Conservation (phyloP, 192 early-diverging fungal species). For the Podila verticillata region DNA sequence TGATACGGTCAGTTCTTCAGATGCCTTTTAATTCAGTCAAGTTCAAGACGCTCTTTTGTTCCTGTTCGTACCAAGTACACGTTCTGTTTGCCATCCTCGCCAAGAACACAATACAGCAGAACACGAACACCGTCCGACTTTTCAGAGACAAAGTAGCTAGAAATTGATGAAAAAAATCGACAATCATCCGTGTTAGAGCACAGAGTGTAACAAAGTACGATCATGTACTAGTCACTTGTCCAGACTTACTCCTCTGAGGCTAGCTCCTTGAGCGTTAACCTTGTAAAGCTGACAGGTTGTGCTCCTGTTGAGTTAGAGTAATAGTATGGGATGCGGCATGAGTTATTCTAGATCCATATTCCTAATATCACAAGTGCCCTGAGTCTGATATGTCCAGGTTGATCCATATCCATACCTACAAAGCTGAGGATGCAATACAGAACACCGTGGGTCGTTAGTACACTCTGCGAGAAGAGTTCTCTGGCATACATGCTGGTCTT, state of each 20-base stretch:
- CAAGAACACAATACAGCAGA: conserved; percentile 55
- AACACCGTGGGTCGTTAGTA: too few relatives aligned
- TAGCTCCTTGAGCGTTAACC: conserved; percentile 57
- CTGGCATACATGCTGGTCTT: too few relatives aligned
- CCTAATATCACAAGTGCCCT: too few relatives aligned
- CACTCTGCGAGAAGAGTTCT: too few relatives aligned
- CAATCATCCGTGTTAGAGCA: neutral
- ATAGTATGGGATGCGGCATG: neutral
- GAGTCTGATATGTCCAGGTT: too few relatives aligned
- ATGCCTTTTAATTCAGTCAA: neutral
- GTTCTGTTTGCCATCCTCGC: conserved; percentile 50
- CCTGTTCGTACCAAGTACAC: conserved; percentile 61
- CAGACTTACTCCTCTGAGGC: conserved; percentile 66
- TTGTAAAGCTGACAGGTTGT: conserved; percentile 72
- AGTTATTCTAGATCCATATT: conserved; percentile 13
- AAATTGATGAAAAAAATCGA: neutral
- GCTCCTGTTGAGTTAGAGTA: conserved; percentile 56
- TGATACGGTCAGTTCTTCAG: neutral
- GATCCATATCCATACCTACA: neutral
- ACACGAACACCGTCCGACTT: conserved; percentile 86
- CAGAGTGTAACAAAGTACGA: neutral
- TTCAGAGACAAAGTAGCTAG: conserved; percentile 82
- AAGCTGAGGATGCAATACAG: neutral
- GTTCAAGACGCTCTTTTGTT: conserved; percentile 1
- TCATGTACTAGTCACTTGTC: neutral